A percentile compares a stretch with the other conserved stretches of the same genome.
Evolutionary conservation across 1,139 yeast species (phyloP).

Genomic region (Magnusiomyces tetraspermus): DNA sequence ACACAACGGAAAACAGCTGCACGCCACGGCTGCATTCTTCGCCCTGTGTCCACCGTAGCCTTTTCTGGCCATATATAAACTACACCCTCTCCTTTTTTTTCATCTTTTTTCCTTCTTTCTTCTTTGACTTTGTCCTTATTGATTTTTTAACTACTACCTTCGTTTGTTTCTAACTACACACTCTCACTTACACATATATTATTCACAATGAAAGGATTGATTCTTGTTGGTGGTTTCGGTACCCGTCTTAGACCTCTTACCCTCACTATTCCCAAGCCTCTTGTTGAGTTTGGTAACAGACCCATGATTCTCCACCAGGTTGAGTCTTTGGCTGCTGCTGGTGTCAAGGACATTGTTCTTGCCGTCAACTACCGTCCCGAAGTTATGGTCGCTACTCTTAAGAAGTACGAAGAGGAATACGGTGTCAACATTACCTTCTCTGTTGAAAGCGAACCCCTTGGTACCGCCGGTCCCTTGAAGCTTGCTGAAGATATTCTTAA

Average conservation of each 20-base stretch:
- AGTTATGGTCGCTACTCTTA: slow-evolving; percentile 92
- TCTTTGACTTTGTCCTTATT: slow-evolving; percentile 3
- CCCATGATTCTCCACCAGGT: slow-evolving; percentile 86
- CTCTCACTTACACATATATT: background rate
- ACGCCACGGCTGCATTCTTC: background rate
- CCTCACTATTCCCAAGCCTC: slow-evolving; percentile 92
- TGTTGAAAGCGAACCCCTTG: slow-evolving; percentile 98
- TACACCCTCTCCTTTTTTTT: slow-evolving; percentile 3
- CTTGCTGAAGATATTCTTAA: slow-evolving; percentile 89
- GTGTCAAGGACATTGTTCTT: slow-evolving; percentile 95
- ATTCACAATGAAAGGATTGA: slow-evolving; percentile 79
- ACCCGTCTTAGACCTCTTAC: slow-evolving; percentile 99
- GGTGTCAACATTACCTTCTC: slow-evolving; percentile 95
- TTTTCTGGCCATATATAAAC: background rate
- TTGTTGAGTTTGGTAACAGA: slow-evolving; percentile 97
- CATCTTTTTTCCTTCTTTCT: slow-evolving; percentile 11
- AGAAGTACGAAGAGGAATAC: slow-evolving; percentile 88
- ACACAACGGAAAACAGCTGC: no score
- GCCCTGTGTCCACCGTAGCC: background rate
- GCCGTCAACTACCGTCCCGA: slow-evolving; percentile 99
- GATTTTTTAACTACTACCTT: slow-evolving; percentile 1
- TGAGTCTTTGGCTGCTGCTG: slow-evolving; percentile 96
- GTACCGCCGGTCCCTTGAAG: slow-evolving; percentile 98
- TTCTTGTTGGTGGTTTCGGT: slow-evolving; percentile 99
- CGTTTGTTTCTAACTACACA: background rate